Conservation (phyloP, 192 early-diverging fungal genomes). For the Borealophlyctis nickersoniae region DNA sequence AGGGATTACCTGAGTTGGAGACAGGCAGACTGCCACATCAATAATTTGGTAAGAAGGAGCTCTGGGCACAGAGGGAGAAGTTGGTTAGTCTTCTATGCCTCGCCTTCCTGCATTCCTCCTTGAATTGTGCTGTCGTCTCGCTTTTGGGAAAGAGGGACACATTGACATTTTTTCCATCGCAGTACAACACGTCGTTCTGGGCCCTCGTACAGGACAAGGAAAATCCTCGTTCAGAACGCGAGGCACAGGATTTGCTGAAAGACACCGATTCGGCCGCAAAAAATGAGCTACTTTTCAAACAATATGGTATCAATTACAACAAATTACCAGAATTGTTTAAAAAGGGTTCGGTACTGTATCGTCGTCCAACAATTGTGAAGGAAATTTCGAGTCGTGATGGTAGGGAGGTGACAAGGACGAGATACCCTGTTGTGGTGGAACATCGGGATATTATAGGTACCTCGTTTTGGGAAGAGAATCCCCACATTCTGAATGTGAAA, state of each 20-base stretch:
- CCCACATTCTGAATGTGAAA: slow-evolving; percentile 15
- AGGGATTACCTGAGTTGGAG: slow-evolving; percentile 94
- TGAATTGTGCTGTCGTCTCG: too few species aligned
- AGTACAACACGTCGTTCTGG: slow-evolving; percentile 97
- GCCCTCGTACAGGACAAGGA: slow-evolving; percentile 63
- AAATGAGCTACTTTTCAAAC: slow-evolving; percentile 84
- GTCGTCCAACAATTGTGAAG: slow-evolving; percentile 35
- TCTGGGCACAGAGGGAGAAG: too few species aligned
- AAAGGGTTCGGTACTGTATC: slow-evolving; percentile 81
- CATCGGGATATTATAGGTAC: slow-evolving; percentile 49
- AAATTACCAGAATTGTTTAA: slow-evolving; percentile 75
- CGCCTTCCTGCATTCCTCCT: slow-evolving; percentile 2
- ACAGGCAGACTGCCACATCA: slow-evolving; percentile 93
- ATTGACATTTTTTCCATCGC: background rate
- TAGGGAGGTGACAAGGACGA: slow-evolving; percentile 16
- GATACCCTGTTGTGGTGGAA: slow-evolving; percentile 27
- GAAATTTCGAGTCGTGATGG: slow-evolving; percentile 22
- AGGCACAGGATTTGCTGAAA: slow-evolving; percentile 77
- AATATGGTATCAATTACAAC: slow-evolving; percentile 89
- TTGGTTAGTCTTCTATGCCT: slow-evolving; percentile 22
- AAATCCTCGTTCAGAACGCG: slow-evolving; percentile 62
- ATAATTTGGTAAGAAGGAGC: slow-evolving; percentile 73
- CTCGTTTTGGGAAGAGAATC: slow-evolving; percentile 43
- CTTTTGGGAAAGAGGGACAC: background rate
- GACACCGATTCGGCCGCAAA: slow-evolving; percentile 85